These are phyloP conservation scores for Periconia digitata DNA, from an alignment of 2,329 filamentous ascomycete species.

Conservation along the genomic window DNA sequence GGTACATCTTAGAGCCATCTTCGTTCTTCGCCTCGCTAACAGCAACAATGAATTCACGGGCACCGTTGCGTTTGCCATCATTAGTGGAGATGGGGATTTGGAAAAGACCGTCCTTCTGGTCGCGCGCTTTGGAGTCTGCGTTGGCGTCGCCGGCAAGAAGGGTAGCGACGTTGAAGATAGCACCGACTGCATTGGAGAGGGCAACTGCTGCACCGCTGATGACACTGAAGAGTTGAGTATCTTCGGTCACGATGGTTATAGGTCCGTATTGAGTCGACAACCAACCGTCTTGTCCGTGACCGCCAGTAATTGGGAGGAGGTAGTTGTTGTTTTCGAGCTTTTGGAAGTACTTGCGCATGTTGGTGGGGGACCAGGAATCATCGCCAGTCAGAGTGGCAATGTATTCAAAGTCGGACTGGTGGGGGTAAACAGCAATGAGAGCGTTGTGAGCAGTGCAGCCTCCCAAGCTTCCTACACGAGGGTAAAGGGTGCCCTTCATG, in stretches of 20 bases:
- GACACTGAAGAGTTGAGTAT: constrained; percentile 57
- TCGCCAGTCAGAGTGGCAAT: constrained; percentile 63
- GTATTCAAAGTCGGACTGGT: constrained; percentile 61
- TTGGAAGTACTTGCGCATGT: constrained; percentile 63
- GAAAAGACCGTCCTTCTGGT: constrained; percentile 53
- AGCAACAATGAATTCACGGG: constrained; percentile 58
- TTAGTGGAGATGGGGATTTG: constrained; percentile 61
- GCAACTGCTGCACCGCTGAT: constrained; percentile 56
- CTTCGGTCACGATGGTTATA: constrained; percentile 54
- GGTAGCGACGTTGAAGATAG: constrained; percentile 36
- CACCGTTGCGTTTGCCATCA: constrained; percentile 53
- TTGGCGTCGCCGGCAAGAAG: constrained; percentile 55
- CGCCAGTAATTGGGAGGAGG: constrained; percentile 44
- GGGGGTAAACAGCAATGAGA: constrained; percentile 60
- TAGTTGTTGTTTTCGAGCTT: constrained; percentile 59
- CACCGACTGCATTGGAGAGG: constrained; percentile 47
- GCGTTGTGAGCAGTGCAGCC: constrained; percentile 66
- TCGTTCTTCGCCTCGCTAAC: constrained; percentile 52
- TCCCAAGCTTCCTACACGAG: constrained; percentile 58
- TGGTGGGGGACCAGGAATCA: constrained; percentile 57
- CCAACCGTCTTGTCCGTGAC: constrained; percentile 63
- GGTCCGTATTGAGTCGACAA: constrained; percentile 55
- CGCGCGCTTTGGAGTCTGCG: constrained; percentile 48
- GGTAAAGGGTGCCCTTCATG: constrained; percentile 59
- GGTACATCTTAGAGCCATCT: constrained; percentile 57